Evolutionary conservation across 768 basidiomycete species (phyloP).

Genomic region (Phlebiopsis gigantea): DNA sequence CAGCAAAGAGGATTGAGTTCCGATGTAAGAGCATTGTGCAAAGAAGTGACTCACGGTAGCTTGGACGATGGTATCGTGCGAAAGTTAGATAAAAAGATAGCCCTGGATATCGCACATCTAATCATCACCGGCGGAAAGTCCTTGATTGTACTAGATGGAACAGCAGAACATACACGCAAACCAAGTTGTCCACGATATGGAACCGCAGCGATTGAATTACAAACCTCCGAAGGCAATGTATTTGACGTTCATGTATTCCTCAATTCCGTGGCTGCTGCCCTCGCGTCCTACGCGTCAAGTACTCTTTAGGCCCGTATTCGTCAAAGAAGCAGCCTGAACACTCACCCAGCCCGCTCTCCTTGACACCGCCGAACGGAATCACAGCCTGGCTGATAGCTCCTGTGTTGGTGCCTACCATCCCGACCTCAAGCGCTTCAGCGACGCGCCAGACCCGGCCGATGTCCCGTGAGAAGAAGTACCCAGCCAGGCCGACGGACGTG

Average conservation of each 20-base stretch:
- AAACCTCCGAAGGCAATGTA: conserved; percentile 78
- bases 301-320: conserved; percentile 8
- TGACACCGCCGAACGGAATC: conserved; percentile 88
- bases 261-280: conserved; percentile 77
- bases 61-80: no score
- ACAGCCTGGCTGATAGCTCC: conserved; percentile 71
- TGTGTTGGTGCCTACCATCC: conserved; percentile 86
- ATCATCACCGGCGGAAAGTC: neutral
- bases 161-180: neutral
- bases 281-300: conserved; percentile 54
- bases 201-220: conserved; percentile 16
- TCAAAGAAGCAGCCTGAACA: conserved; percentile 1
- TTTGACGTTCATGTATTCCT: conserved; percentile 83
- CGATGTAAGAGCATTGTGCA: no score
- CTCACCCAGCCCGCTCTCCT: conserved; percentile 76
- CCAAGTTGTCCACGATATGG: neutral
- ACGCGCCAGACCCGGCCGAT: conserved; percentile 90
- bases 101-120: neutral
- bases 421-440: conserved; percentile 90
- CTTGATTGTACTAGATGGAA: neutral
- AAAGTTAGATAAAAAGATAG: no score
- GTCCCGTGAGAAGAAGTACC: conserved; percentile 89
- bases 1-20: no score
- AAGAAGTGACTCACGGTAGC: no score
- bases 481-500: conserved; percentile 81